These are phyloP conservation scores for Podospora pseudoanserina DNA, from an alignment of 495 filamentous ascomycete genomes.

Conservation along the genomic window DNA sequence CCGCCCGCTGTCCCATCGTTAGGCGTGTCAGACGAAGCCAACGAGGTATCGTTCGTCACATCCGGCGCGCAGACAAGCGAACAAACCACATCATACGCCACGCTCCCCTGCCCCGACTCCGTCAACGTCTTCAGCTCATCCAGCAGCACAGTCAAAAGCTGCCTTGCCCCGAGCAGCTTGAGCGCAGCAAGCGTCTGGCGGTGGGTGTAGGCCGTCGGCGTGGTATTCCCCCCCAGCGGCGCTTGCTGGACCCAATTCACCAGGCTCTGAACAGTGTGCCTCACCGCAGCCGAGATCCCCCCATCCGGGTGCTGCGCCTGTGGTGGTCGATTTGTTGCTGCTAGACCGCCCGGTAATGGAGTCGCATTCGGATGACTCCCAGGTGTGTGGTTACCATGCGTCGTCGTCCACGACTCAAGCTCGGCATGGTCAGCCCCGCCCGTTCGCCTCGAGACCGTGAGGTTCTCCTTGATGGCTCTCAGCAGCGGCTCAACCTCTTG, in stretches of 20 bases:
- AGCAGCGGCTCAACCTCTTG: constrained; percentile 71
- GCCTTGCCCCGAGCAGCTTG: constrained; percentile 65
- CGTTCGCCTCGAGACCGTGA: constrained; percentile 60
- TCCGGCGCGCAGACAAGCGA: constrained; percentile 72
- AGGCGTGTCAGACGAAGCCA: constrained; percentile 31
- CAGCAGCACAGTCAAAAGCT: constrained; percentile 58
- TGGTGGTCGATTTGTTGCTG: constrained; percentile 29
- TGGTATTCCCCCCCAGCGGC: constrained; percentile 44
- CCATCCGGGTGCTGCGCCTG: constrained; percentile 34
- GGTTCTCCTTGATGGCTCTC: constrained; percentile 63
- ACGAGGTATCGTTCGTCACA: constrained; percentile 42
- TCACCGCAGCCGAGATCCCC: constrained; percentile 59
- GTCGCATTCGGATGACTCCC: not conserved
- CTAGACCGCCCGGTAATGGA: not conserved
- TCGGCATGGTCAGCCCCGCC: constrained; percentile 65
- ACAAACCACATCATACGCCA: constrained; percentile 70
- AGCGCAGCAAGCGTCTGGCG: constrained; percentile 64
- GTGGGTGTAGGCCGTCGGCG: constrained; percentile 75
- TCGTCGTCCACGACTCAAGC: constrained; percentile 68
- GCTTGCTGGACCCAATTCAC: constrained; percentile 68
- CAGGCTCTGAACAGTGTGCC: constrained; percentile 63
- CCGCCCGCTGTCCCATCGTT: constrained; percentile 21
- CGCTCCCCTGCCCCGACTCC: constrained; percentile 51
- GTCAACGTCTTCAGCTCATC: constrained; percentile 61
- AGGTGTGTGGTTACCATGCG: constrained; percentile 13